Percentiles rank a stretch among this genome's conserved stretches.
phyloP scores from a whole-genome alignment of 73 alveolate species.

The Symbiodinium pilosum region DNA sequence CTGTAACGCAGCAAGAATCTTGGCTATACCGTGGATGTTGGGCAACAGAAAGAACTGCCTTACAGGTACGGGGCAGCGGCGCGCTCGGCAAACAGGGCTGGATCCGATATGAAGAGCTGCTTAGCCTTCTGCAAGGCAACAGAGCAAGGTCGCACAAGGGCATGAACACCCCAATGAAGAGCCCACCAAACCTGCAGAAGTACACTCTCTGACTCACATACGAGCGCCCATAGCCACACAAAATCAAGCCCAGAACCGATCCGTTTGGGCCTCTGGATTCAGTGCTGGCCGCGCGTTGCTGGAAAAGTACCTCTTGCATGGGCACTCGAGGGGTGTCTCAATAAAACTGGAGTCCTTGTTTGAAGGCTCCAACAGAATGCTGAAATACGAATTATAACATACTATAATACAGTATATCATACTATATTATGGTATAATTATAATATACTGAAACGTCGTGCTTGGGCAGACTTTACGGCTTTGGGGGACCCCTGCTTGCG shows the following conservation, averaged over 20 bases:
- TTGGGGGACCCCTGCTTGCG: no score
- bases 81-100: conserved; percentile 79
- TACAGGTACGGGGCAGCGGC: background rate
- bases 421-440: no score
- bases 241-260: no score
- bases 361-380: no score
- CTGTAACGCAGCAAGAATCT: background rate
- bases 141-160: background rate
- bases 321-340: no score
- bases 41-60: background rate
- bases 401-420: no score
- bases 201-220: background rate
- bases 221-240: background rate
- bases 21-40: background rate
- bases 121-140: conserved; percentile 13
- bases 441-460: no score
- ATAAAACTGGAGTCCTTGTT: no score
- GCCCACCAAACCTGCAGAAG: background rate
- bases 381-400: no score
- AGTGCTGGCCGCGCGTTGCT: conserved; percentile 78
- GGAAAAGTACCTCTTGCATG: conserved; percentile 67
- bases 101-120: conserved; percentile 86
- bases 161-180: no score
- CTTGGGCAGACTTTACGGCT: no score
- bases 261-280: conserved; percentile 72